Evolutionary conservation across 768 basidiomycete genomes (phyloP).

Genomic region (Filobasidium floriforme): DNA sequence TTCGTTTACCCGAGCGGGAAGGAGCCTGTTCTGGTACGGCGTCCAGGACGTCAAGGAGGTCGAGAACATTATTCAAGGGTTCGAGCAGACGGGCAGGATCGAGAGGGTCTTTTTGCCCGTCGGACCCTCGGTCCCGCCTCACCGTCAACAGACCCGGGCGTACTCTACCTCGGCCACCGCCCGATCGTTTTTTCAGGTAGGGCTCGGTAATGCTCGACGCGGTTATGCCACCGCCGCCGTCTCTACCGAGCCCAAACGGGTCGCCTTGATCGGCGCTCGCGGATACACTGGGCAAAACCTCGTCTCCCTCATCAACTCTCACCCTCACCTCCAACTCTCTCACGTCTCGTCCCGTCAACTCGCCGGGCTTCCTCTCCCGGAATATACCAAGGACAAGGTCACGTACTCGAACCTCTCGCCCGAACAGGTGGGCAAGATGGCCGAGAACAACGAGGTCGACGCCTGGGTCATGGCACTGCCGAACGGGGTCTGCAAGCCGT

Average conservation of each 20-base stretch:
- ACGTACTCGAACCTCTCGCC: slow-evolving; percentile 72
- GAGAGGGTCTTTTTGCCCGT: slow-evolving; percentile 85
- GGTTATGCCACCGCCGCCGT: slow-evolving; percentile 64
- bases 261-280: slow-evolving; percentile 91
- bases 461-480: slow-evolving; percentile 99
- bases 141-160: slow-evolving; percentile 36
- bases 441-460: slow-evolving; percentile 80
- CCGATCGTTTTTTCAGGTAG: slow-evolving; percentile 23
- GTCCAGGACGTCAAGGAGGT: slow-evolving; percentile 85
- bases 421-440: slow-evolving; percentile 77
- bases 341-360: slow-evolving; percentile 96
- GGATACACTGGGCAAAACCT: slow-evolving; percentile 93
- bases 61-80: slow-evolving; percentile 65
- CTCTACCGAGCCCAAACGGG: slow-evolving; percentile 67
- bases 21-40: slow-evolving; percentile 96
- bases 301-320: slow-evolving; percentile 73
- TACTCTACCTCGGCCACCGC: slow-evolving; percentile 46
- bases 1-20: slow-evolving; percentile 88
- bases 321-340: slow-evolving; percentile 80
- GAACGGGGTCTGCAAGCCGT: slow-evolving; percentile 94
- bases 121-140: slow-evolving; percentile 42
- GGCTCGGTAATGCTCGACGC: slow-evolving; percentile 47
- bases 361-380: slow-evolving; percentile 67
- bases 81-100: slow-evolving; percentile 64
- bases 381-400: slow-evolving; percentile 68